Base-by-base conservation (phyloP, 305 asterid species). In the Fraxinus greggii region DNA sequence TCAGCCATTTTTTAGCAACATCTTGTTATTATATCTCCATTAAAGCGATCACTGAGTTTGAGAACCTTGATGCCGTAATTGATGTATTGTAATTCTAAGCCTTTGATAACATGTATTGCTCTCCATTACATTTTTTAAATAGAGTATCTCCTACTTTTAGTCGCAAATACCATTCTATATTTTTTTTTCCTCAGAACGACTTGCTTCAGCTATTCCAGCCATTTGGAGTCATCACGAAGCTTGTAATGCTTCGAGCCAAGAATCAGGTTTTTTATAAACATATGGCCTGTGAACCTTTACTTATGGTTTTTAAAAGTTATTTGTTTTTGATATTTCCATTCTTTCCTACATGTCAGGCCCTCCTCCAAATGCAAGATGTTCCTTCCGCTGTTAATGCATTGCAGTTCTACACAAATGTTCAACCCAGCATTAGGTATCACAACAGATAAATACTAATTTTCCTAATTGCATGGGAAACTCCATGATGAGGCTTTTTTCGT, bases 201-300 rank as follows among this genome's bases (percentile, higher is more conserved):
- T 90, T 94, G 91, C 95, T 96, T 85, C 99, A 91, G 93, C 92
- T 96, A 70, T 94, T 96, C 90, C 99, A 96, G 88, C 98, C 99
- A 82, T 96, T 94, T 86, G 99, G 99, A 40, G 95, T 89, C 74
- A 88, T 93, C 84, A 91, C 94, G 86, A 94, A 94, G 84, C 98
- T 94, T 84, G 98, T 96, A 87, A 93, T 96, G 97, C 98, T 96
- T 88, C 92, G 99, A 76, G 98, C 98, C 40, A 96, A 96, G 88
- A 96, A 94, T 86, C 99, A 96, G 97, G 99, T 96, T 79, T 17
- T 80, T 85, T 76, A 79, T 76, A 67, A 56, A 65, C 78, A 79
- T n/a, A 38, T 84, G 45, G 12, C 73, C 77, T 13, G 40, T 69
- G 80, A 72, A 40, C 80, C 77, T 82, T 38, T 83, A 75, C 80